Evolutionary conservation across 805 yeast species (phyloP).

Genomic region (Saturnispora sanitii): DNA sequence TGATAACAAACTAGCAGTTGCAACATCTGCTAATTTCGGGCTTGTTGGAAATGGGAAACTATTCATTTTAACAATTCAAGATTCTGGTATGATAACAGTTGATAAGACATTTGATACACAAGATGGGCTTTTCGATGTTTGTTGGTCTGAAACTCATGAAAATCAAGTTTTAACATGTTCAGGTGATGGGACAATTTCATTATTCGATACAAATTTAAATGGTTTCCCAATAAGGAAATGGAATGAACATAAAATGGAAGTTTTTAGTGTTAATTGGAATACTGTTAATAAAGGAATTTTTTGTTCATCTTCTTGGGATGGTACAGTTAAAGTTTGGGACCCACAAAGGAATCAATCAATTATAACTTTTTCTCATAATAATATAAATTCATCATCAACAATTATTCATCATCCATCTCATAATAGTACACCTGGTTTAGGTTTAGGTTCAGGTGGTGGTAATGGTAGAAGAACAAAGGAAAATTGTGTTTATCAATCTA

Average conservation of each 20-base stretch:
- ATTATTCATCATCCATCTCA: no score
- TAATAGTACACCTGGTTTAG: no score
- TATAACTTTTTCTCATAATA: constrained; percentile 41
- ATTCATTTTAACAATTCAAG: constrained; percentile 56
- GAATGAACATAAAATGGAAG: constrained; percentile 55
- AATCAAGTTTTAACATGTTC: constrained; percentile 74
- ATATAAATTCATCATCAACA: constrained; percentile 27
- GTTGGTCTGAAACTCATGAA: constrained; percentile 89
- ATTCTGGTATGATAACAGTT: constrained; percentile 49
- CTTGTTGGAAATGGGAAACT: constrained; percentile 89
- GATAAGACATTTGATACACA: constrained; percentile 73
- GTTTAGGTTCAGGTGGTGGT: no score
- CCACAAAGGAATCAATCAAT: constrained; percentile 50
- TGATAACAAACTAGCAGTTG: constrained; percentile 83
- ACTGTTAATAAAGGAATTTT: constrained; percentile 42
- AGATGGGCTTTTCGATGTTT: constrained; percentile 79
- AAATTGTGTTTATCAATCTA: constrained; percentile 70
- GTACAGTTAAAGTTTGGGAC: constrained; percentile 71
- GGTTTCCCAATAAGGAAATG: constrained; percentile 66
- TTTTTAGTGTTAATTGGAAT: constrained; percentile 31
- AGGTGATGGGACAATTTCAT: constrained; percentile 83
- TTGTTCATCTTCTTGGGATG: constrained; percentile 88
- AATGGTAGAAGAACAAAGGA: constrained; percentile 23
- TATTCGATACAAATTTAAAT: constrained; percentile 64
- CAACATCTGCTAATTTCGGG: constrained; percentile 87